A percentile compares a stretch with the other conserved stretches of the same genome.
phyloP scores from a whole-genome alignment of 2,329 filamentous ascomycete genomes.

The Xylariaceae sp. region DNA sequence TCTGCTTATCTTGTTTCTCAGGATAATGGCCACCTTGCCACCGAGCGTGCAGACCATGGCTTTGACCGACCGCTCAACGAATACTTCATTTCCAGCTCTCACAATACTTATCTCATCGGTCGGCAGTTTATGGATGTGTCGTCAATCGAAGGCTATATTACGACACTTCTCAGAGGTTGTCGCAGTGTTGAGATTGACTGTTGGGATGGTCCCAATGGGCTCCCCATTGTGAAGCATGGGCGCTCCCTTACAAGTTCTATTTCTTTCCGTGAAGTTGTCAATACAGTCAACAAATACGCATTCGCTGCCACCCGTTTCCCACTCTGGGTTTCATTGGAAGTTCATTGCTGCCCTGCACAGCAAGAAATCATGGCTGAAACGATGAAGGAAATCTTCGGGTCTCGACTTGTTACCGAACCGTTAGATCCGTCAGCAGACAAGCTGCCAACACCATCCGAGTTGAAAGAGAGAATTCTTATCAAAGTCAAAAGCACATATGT shows the following conservation, averaged over 20 bases:
- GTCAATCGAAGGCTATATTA: conserved; percentile 92
- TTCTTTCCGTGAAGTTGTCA: conserved; percentile 86
- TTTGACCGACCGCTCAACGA: conserved; percentile 88
- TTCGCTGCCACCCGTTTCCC: conserved; percentile 85
- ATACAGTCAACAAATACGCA: conserved; percentile 90
- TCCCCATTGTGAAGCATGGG: conserved; percentile 87
- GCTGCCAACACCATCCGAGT: conserved; percentile 80
- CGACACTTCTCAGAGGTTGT: conserved; percentile 80
- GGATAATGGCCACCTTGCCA: conserved; percentile 64
- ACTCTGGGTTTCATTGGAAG: conserved; percentile 90
- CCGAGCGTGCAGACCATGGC: conserved; percentile 55
- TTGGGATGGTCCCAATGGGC: conserved; percentile 88
- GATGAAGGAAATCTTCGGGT: conserved; percentile 79
- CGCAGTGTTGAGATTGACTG: conserved; percentile 97
- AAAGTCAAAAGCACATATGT: conserved; percentile 84
- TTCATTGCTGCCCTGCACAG: conserved; percentile 81
- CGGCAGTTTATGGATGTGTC: conserved; percentile 86
- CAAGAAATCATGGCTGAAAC: conserved; percentile 85
- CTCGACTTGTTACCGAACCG: conserved; percentile 73
- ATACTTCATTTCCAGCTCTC: conserved; percentile 97
- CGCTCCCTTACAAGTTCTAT: conserved; percentile 85
- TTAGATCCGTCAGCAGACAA: conserved; percentile 63
- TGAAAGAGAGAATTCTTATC: conserved; percentile 80
- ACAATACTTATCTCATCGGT: conserved; percentile 94
- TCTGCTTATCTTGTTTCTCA: conserved; percentile 72